Percentiles rank a stretch among this genome's conserved stretches.
phyloP scores from a whole-genome alignment of 2,329 filamentous ascomycete species.

The Xylaria sp. region DNA sequence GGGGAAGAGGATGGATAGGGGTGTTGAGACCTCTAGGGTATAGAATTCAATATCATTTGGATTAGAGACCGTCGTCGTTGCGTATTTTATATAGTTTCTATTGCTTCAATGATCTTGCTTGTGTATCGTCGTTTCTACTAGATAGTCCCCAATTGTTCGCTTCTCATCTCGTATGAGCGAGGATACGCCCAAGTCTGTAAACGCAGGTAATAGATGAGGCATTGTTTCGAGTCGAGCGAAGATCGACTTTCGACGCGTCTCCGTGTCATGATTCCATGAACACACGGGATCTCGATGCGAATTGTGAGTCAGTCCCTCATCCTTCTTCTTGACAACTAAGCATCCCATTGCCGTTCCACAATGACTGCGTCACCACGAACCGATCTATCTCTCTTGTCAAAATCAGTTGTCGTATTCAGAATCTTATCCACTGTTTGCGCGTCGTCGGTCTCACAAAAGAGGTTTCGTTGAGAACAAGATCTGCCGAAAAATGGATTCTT shows the following conservation, averaged over 20 bases:
- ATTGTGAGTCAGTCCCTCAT: background rate
- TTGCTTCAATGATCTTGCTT: too few relatives aligned
- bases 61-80: background rate
- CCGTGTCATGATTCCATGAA: constrained; percentile 36
- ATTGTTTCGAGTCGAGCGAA: background rate
- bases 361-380: too few relatives aligned
- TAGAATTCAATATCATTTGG: background rate
- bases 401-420: too few relatives aligned
- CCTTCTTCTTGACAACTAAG: background rate
- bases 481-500: background rate
- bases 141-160: too few relatives aligned
- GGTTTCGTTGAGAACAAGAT: too few relatives aligned
- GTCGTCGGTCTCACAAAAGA: too few relatives aligned
- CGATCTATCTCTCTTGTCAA: too few relatives aligned
- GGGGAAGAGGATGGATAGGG: background rate
- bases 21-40: background rate
- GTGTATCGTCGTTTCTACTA: too few relatives aligned
- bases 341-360: too few relatives aligned
- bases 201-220: background rate
- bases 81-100: constrained; percentile 15
- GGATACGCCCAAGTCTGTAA: background rate
- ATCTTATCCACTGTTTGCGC: too few relatives aligned
- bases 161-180: too few relatives aligned
- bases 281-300: constrained; percentile 40
- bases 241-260: constrained; percentile 31